Evolutionary conservation across 352 stramenopile species (phyloP).

Genomic region (Phytophthora cryptogea): DNA sequence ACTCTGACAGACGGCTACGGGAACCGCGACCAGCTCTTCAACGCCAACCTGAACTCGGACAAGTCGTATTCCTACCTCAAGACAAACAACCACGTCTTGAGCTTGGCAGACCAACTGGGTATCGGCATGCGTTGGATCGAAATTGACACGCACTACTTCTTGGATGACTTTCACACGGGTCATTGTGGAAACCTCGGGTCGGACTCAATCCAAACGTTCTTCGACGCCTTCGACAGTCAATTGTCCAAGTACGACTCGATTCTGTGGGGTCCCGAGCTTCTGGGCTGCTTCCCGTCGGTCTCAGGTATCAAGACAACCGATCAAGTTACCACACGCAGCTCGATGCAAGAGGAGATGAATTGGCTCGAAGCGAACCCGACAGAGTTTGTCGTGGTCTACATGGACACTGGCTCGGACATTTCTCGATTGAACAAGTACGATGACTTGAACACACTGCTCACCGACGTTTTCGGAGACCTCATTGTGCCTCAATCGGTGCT

Average conservation of each 20-base stretch:
- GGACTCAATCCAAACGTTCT: slow-evolving; percentile 39
- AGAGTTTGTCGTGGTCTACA: slow-evolving; percentile 49
- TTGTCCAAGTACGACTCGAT: slow-evolving; percentile 49
- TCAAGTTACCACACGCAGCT: slow-evolving; percentile 34
- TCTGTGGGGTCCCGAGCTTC: slow-evolving; percentile 48
- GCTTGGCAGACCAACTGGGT: slow-evolving; percentile 57
- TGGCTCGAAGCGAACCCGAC: slow-evolving; percentile 52
- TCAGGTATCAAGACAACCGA: slow-evolving; percentile 58
- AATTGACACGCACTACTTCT: slow-evolving; percentile 71
- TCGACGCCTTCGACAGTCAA: slow-evolving; percentile 41
- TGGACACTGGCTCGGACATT: slow-evolving; percentile 55
- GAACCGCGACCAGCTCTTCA: slow-evolving; percentile 65
- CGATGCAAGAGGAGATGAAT: slow-evolving; percentile 48
- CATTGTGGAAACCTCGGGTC: slow-evolving; percentile 61
- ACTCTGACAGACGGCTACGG: slow-evolving; percentile 58
- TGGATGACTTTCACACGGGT: slow-evolving; percentile 56
- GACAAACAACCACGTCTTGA: slow-evolving; percentile 72
- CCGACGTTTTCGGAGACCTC: slow-evolving; percentile 47
- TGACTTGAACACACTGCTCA: slow-evolving; percentile 44
- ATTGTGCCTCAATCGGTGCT: slow-evolving; percentile 40
- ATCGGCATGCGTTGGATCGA: slow-evolving; percentile 66
- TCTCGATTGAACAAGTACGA: slow-evolving; percentile 29
- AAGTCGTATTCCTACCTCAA: slow-evolving; percentile 62
- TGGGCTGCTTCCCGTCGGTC: slow-evolving; percentile 67
- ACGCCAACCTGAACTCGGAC: slow-evolving; percentile 41